Base-by-base conservation (phyloP, 2,329 filamentous ascomycete genomes). In the Fusarium pseudoanthophilum region DNA sequence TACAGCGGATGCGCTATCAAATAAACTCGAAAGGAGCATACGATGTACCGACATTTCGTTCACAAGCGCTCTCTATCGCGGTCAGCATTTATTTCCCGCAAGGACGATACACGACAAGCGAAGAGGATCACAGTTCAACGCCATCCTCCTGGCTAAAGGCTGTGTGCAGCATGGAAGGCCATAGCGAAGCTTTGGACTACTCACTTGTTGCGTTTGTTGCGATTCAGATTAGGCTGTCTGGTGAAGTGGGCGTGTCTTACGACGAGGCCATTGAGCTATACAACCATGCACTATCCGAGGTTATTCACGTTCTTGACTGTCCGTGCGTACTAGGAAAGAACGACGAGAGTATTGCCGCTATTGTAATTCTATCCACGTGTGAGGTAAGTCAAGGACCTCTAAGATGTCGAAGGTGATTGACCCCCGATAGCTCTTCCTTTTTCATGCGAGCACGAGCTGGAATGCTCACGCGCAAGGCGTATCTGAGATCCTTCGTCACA, bases 171-270 rank as follows among this genome's bases (percentile, higher is more conserved):
- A 52, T 69, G 57, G 7, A 15, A 8, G 11, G 18, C 5, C 39
- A 32, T 0, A 69, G 26, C 1, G 49, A 64, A 1, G 43, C 57
- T 0, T 4, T 69, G 0, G 66, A 69, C 13, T 3, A 69, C 14
- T 69, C 66, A 4, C 64, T 69, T 1, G 6, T 69, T 8, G 66
- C 66, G 0, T 69, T 69, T 11, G 45, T 51, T 14, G 64, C 64
- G 15, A 57, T 40, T 1, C 66, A 69, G 20, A 64, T 69, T 2
- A 59, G 64, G 9, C 11, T 69, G 7, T 64, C 66, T 1, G 34
- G 49, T 7, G 7, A 62, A 20, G 11, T 13, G 5, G n/a, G 32
- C 0, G 55, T 69, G 0, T 46, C 66, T 15, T 48, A 69, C 2
- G 49, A 69, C 1, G 21, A 69, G 18, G 49, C 64, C 0, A 34